phyloP scores from a whole-genome alignment of 306 rosid genomes.

The Pyrus betulifolia region DNA sequence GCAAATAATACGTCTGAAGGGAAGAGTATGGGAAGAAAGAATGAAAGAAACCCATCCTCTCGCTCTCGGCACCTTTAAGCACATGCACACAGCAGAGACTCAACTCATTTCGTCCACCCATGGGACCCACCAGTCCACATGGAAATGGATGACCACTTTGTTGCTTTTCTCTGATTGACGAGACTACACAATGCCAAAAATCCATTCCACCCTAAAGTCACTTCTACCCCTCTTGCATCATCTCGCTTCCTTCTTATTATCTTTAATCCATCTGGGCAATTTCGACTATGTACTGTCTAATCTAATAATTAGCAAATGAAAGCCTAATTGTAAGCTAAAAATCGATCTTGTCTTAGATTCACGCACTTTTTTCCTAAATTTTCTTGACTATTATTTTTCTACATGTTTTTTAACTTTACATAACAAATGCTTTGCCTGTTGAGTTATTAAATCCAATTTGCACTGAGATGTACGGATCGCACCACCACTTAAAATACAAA shows the following conservation, averaged over 20 bases:
- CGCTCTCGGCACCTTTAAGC: slow-evolving; percentile 22
- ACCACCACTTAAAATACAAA: neutral
- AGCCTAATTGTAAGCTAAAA: slow-evolving; percentile 15
- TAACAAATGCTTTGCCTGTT: neutral
- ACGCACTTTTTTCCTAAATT: neutral
- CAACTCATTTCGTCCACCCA: neutral
- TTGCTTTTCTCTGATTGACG: slow-evolving; percentile 17
- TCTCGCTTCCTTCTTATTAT: too few relatives aligned
- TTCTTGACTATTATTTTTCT: neutral
- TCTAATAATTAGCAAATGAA: neutral
- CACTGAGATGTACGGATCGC: slow-evolving; percentile 3
- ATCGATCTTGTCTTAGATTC: slow-evolving; percentile 21
- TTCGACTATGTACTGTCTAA: neutral
- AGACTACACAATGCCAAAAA: slow-evolving; percentile 18
- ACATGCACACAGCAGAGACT: slow-evolving; percentile 53
- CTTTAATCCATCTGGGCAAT: neutral
- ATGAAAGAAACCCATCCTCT: neutral
- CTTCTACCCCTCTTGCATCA: neutral
- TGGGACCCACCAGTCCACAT: slow-evolving; percentile 42
- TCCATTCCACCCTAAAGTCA: neutral
- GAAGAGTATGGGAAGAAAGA: slow-evolving; percentile 27
- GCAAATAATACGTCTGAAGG: slow-evolving; percentile 4
- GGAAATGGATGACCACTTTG: neutral
- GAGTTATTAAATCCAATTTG: neutral
- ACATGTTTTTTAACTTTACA: neutral